Conservation (phyloP, 257 asterid species). For the Salvia hispanica region DNA sequence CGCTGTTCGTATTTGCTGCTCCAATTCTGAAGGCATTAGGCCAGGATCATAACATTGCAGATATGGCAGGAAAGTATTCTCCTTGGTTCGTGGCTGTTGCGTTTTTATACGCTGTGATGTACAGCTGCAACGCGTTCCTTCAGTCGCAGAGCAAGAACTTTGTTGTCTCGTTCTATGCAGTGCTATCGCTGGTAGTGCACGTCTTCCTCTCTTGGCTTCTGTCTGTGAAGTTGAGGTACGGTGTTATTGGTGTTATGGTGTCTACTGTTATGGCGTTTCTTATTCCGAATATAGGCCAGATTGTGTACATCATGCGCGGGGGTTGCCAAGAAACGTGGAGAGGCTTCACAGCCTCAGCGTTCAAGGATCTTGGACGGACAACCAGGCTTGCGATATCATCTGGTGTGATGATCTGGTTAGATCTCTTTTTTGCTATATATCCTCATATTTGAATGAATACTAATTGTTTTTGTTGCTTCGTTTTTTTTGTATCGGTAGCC, state of each 20-base stretch:
- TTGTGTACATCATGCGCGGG: constrained; percentile 47
- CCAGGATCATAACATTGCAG: constrained; percentile 50
- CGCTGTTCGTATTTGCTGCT: constrained; percentile 45
- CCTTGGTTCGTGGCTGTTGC: constrained; percentile 59
- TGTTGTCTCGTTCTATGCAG: constrained; percentile 53
- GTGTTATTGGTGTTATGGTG: constrained; percentile 59
- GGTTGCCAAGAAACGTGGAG: constrained; percentile 76
- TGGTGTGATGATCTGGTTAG: constrained; percentile 80
- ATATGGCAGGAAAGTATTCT: constrained; percentile 49
- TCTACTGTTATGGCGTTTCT: constrained; percentile 58
- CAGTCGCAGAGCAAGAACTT: constrained; percentile 77
- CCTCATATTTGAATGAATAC: too few species aligned
- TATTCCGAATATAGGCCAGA: constrained; percentile 64
- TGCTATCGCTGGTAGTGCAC: constrained; percentile 43
- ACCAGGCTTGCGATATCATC: constrained; percentile 66
- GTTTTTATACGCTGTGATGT: constrained; percentile 45
- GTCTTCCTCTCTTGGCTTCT: constrained; percentile 64
- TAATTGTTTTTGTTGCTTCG: background rate
- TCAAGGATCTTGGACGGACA: constrained; percentile 60
- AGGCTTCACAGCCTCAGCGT: constrained; percentile 51
- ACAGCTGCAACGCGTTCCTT: constrained; percentile 66
- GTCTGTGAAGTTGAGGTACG: constrained; percentile 45
- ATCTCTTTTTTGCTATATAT: too few species aligned
- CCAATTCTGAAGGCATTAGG: constrained; percentile 60
- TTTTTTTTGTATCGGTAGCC: constrained; percentile 34